Conservation (phyloP, 495 filamentous ascomycete genomes). For the Podospora australis region DNA sequence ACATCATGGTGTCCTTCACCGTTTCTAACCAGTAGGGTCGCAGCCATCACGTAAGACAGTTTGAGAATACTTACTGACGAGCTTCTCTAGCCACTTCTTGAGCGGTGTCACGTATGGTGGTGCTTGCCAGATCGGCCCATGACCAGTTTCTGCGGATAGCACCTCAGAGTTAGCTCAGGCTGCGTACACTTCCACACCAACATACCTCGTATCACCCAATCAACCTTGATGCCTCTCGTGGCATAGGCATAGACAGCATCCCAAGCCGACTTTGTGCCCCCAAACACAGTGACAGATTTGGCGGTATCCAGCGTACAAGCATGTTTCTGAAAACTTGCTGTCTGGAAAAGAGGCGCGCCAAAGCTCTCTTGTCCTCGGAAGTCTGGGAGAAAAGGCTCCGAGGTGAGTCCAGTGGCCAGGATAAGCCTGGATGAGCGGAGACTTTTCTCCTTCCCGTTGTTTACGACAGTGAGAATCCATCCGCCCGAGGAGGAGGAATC, state of each 20-base stretch:
- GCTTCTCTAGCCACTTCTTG: slow-evolving; percentile 46
- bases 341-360: slow-evolving; percentile 56
- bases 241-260: slow-evolving; percentile 70
- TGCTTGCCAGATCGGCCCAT: slow-evolving; percentile 67
- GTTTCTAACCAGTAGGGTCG: too few relatives aligned
- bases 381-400: slow-evolving; percentile 32
- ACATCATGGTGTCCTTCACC: background rate
- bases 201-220: slow-evolving; percentile 68
- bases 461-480: slow-evolving; percentile 35
- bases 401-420: slow-evolving; percentile 33
- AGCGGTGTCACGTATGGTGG: slow-evolving; percentile 45
- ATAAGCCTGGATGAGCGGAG: slow-evolving; percentile 28
- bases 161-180: background rate
- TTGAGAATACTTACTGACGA: slow-evolving; percentile 45
- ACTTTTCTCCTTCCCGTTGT: slow-evolving; percentile 4
- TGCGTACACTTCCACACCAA: too few relatives aligned
- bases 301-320: slow-evolving; percentile 25
- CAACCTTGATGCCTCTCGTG: slow-evolving; percentile 56
- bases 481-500: slow-evolving; percentile 26
- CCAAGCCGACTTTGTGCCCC: slow-evolving; percentile 69
- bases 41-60: background rate
- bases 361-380: slow-evolving; percentile 34
- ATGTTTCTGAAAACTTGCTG: slow-evolving; percentile 43
- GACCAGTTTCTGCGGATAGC: slow-evolving; percentile 49
- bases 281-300: slow-evolving; percentile 54